Conservation (phyloP, 768 basidiomycete genomes). For the Amanita muscaria region DNA sequence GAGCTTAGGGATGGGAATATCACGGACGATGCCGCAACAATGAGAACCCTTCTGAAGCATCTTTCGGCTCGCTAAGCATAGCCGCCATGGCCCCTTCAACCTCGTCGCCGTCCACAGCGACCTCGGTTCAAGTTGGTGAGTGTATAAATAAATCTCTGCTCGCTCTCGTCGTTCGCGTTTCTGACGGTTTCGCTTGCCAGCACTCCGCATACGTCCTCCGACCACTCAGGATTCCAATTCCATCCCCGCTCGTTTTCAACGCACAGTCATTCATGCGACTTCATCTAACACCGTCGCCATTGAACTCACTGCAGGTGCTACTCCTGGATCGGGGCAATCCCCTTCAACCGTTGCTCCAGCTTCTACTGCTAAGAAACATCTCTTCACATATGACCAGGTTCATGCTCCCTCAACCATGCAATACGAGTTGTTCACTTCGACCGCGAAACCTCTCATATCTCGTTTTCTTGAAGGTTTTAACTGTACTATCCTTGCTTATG, state of each 20-base stretch:
- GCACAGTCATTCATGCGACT: slow-evolving; percentile 73
- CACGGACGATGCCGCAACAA: slow-evolving; percentile 5
- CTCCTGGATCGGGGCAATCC: slow-evolving; percentile 41
- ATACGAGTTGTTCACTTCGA: slow-evolving; percentile 75
- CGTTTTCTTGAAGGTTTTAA: slow-evolving; percentile 94
- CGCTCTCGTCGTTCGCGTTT: neutral
- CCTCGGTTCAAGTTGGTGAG: slow-evolving; percentile 92
- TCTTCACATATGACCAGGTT: slow-evolving; percentile 92
- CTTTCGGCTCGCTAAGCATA: slow-evolving; percentile 22
- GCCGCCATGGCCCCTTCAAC: slow-evolving; percentile 66
- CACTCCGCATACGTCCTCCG: slow-evolving; percentile 85
- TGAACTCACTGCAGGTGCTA: slow-evolving; percentile 54
- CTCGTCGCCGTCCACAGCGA: slow-evolving; percentile 64
- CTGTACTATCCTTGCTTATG: slow-evolving; percentile 96
- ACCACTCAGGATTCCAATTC: slow-evolving; percentile 75
- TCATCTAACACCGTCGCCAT: slow-evolving; percentile 74
- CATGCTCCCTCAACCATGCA: slow-evolving; percentile 82
- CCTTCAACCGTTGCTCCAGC: slow-evolving; percentile 37
- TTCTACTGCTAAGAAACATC: slow-evolving; percentile 64
- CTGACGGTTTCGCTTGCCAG: slow-evolving; percentile 27
- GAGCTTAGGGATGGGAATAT: slow-evolving; percentile 21
- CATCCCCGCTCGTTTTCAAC: slow-evolving; percentile 92
- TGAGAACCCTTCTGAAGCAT: slow-evolving; percentile 12
- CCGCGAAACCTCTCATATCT: slow-evolving; percentile 76
- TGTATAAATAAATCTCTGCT: slow-evolving; percentile 16